phyloP scores from a whole-genome alignment of 805 yeast genomes.

The Metschnikowia lochheadii region DNA sequence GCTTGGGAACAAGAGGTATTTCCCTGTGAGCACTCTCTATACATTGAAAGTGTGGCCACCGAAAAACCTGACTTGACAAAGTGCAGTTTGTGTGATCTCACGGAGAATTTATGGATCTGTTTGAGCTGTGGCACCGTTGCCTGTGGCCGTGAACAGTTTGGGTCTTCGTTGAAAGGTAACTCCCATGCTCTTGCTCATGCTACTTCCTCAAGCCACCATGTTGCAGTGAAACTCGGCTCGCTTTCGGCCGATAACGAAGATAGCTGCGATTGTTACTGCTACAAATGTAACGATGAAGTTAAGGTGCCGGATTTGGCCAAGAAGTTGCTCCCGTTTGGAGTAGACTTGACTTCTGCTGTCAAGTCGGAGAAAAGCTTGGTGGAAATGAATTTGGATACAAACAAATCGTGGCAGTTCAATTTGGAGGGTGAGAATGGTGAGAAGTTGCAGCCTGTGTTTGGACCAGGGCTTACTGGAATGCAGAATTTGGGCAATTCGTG shows the following conservation, averaged over 20 bases:
- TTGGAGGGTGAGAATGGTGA: conserved; percentile 71
- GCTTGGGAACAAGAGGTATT: conserved; percentile 89
- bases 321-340: conserved; percentile 57
- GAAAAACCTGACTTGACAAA: conserved; percentile 29
- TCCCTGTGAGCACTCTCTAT: conserved; percentile 72
- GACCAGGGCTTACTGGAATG: conserved; percentile 77
- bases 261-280: conserved; percentile 80
- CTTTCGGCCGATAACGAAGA: conserved; percentile 60
- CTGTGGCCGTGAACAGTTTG: conserved; percentile 93
- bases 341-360: conserved; percentile 49
- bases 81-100: conserved; percentile 60
- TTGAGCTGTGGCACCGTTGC: conserved; percentile 86
- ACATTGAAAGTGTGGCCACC: conserved; percentile 43
- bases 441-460: conserved; percentile 60
- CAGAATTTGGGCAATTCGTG: conserved; percentile 92
- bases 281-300: conserved; percentile 84
- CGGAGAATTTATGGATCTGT: conserved; percentile 88
- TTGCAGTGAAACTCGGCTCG: conserved; percentile 90
- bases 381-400: conserved; percentile 90
- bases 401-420: conserved; percentile 87
- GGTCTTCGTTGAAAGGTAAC: conserved; percentile 83
- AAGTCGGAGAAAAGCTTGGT: conserved; percentile 86
- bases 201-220: conserved; percentile 57
- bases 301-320: conserved; percentile 56
- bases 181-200: conserved; percentile 83